Evolutionary conservation across 2,329 filamentous ascomycete genomes (phyloP), one percentile per base, ranked within the genome.

Genomic region (Ophiostoma sp.): DNA sequence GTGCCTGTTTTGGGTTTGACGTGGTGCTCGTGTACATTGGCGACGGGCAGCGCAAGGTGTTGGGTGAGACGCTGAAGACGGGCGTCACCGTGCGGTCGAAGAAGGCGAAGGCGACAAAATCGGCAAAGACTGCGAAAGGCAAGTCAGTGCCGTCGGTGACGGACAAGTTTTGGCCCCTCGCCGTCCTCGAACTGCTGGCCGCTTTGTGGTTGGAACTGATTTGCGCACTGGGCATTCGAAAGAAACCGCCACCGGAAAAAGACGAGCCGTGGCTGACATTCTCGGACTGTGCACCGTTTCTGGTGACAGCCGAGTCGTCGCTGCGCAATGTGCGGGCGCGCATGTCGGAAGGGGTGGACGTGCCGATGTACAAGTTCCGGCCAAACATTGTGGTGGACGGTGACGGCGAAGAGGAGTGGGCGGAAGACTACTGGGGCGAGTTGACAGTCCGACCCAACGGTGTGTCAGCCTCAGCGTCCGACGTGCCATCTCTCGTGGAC

Each of bases 351-450:
- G 80, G 85, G 39, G 78, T 82, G 25, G 76, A 76, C 1, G 86
- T 92, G 82, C 89, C 91, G 71, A 88, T 92, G 79, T 87, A 86
- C 52, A 92, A 91, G 77, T 92, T 94, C 80, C 88, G 92, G 48
- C 91, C 92, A 0, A 94, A 93, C 79, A 87, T 94, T 64, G 89
- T 94, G 1, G 81, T 94, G 1, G 87, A 87, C 50, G 90, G 89
- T 1, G 86, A 87, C 36, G 89, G 89, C 2, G 85, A 87, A 4
- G 80, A 81, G 11, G 82, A 88, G 0, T 94, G 88, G 79, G 90
- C 91, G 15, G 92, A 94, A 80, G 92, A 94, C 79, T 93, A 87
- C 78, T 94, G 91, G 92, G 87, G 83, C 2, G 89, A 90, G 78
- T 80, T 93, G 45, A 80, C 80, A 19, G 79, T 92, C 52, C 0